Evolutionary conservation across 345 rosid species (phyloP), one percentile per base, ranked within the genome.

Genomic region (Toxicodendron radicans): DNA sequence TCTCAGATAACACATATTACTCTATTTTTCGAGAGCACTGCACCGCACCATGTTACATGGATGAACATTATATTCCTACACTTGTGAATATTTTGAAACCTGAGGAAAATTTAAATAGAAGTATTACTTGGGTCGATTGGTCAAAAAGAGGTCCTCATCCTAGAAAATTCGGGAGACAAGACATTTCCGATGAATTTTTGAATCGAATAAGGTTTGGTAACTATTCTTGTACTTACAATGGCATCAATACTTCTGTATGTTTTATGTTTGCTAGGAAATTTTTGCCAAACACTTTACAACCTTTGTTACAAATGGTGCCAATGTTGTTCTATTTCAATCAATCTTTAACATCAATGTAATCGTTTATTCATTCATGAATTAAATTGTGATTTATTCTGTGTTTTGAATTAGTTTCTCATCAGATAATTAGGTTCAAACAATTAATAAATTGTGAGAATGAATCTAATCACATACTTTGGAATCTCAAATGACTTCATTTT

Each of bases 111-210:
- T 75, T 81, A 7, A 85, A 85, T 64, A 75, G 87, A 72, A 79
- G 73, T 17, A 72, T 83, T 45, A 83, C 91, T 60, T 85, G 87
- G 91, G 89, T 82, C 11, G 89, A 83, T 73, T 85, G 89, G 85
- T 83, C 86, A 0, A 77, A 71, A 27, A 68, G 79, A 51, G 87
- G 86, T 60, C 79, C 88, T 2, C 86, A 83, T 61, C 87, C 91
- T 3, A 83, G 68, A 49, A 80, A 7, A 68, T 87, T 85, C 13
- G 80, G 67, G 52, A 75, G 72, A 74, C 79, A 70, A 51, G 83
- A 58, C 59, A 75, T 85, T 12, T 66, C 82, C 2, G 69, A 75
- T 65, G 86, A 64, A 66, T 82, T 85, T 21, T 27, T 85, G 72
- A 77, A 85, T 74, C 27, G 68, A 72, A 67, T 79, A 32, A 82